Evolutionary conservation across 2,329 filamentous ascomycete genomes (phyloP).

Genomic region (Diaporthe eres): DNA sequence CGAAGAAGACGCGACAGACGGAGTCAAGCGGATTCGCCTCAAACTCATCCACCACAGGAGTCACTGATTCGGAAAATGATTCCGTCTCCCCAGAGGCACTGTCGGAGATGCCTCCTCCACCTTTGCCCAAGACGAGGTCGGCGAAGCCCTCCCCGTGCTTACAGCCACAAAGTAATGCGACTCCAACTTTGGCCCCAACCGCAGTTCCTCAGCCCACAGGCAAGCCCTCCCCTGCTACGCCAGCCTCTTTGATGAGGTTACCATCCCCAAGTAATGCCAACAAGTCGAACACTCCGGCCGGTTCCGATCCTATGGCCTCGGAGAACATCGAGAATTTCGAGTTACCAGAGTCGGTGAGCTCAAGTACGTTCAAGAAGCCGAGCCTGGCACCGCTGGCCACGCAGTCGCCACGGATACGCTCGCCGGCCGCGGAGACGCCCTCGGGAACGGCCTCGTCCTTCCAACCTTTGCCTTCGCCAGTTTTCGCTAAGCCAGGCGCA

Average conservation of each 20-base stretch:
- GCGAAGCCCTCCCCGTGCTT: slow-evolving; percentile 78
- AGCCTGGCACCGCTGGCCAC: slow-evolving; percentile 62
- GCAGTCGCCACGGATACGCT: slow-evolving; percentile 58
- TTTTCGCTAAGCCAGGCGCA: slow-evolving; percentile 57
- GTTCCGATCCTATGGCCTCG: slow-evolving; percentile 58
- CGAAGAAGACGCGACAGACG: slow-evolving; percentile 53
- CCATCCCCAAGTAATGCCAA: slow-evolving; percentile 66
- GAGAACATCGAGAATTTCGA: slow-evolving; percentile 72
- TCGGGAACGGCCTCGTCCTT: slow-evolving; percentile 66
- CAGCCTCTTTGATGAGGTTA: slow-evolving; percentile 89
- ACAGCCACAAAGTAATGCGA: slow-evolving; percentile 63
- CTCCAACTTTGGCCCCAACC: slow-evolving; percentile 38
- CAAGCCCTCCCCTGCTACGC: slow-evolving; percentile 79
- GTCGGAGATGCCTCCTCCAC: slow-evolving; percentile 77
- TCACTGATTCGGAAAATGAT: slow-evolving; percentile 73
- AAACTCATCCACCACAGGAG: slow-evolving; percentile 56
- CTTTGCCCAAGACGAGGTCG: slow-evolving; percentile 76
- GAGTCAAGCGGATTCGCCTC: slow-evolving; percentile 47
- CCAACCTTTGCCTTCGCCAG: slow-evolving; percentile 64
- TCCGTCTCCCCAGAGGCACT: slow-evolving; percentile 76
- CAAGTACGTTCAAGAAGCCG: slow-evolving; percentile 60
- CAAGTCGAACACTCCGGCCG: slow-evolving; percentile 56
- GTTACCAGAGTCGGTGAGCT: slow-evolving; percentile 79
- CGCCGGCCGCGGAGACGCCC: slow-evolving; percentile 54
- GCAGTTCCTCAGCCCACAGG: slow-evolving; percentile 49